These are phyloP conservation scores for Histomonas meleagridis DNA, from an alignment of 208 protist species.

Conservation along the genomic window DNA sequence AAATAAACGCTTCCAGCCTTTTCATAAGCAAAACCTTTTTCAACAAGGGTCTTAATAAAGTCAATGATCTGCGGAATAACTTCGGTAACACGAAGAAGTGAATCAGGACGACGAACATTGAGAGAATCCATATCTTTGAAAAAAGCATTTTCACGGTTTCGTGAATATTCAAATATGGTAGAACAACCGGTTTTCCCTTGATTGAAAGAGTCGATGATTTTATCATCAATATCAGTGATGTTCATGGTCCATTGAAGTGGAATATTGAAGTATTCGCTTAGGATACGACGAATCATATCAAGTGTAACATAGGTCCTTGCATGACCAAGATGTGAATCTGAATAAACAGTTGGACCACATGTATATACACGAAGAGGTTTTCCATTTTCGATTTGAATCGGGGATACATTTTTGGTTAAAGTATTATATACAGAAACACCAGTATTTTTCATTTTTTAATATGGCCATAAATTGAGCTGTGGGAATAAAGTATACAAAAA, in stretches of 20 bases:
- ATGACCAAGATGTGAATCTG: slow-evolving; percentile 52
- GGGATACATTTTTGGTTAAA: not conserved
- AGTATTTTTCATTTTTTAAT: too few species aligned
- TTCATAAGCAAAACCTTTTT: slow-evolving; percentile 56
- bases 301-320: slow-evolving; percentile 62
- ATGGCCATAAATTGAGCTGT: too few species aligned
- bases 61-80: slow-evolving; percentile 57
- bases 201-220: slow-evolving; percentile 56
- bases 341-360: slow-evolving; percentile 37
- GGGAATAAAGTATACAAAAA: too few species aligned
- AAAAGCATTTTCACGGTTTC: slow-evolving; percentile 9
- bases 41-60: slow-evolving; percentile 57
- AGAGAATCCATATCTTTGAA: slow-evolving; percentile 38
- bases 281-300: slow-evolving; percentile 60
- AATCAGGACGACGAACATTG: slow-evolving; percentile 47
- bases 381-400: not conserved
- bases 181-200: not conserved
- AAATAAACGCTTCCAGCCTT: slow-evolving; percentile 61
- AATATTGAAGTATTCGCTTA: slow-evolving; percentile 55
- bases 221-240: slow-evolving; percentile 68
- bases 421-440: not conserved
- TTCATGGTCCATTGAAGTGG: slow-evolving; percentile 59
- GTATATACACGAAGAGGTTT: not conserved
- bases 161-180: not conserved
- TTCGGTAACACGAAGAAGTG: slow-evolving; percentile 59